These are phyloP conservation scores for Hygrophorus pudorinus DNA, from an alignment of 768 basidiomycete species.

Conservation along the genomic window DNA sequence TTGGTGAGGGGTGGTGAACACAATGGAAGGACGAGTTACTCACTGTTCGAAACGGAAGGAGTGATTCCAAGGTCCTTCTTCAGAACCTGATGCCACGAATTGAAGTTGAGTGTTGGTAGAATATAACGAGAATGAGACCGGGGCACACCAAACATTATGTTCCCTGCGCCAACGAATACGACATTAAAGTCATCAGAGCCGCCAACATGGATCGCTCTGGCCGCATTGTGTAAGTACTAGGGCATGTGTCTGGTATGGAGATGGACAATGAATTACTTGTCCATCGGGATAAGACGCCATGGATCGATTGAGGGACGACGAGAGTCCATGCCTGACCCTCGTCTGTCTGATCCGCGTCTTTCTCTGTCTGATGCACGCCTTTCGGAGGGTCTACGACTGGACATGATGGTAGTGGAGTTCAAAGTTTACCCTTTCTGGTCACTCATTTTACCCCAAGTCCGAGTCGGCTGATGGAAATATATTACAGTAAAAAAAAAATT, in stretches of 20 bases:
- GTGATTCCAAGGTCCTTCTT: conserved; percentile 89
- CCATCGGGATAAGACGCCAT: conserved; percentile 65
- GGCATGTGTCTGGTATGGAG: background rate
- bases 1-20: conserved; percentile 3
- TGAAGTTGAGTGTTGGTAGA: background rate
- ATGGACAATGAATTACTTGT: conserved; percentile 41
- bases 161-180: conserved; percentile 90
- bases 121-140: conserved; percentile 1
- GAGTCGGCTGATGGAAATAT: no score
- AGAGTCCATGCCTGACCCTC: conserved; percentile 17
- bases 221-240: background rate
- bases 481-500: no score
- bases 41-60: conserved; percentile 87
- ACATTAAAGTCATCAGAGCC: conserved; percentile 82
- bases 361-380: conserved; percentile 24
- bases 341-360: conserved; percentile 38
- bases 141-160: conserved; percentile 88
- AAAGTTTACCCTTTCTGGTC: background rate
- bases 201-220: conserved; percentile 39
- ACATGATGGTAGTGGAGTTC: conserved; percentile 16
- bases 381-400: conserved; percentile 36
- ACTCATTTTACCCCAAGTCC: no score
- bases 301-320: conserved; percentile 50
- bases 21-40: conserved; percentile 14
- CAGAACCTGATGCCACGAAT: conserved; percentile 44